A percentile compares a stretch with the other conserved stretches of the same genome.
These are phyloP conservation scores for Entophlyctis luteolus DNA, from an alignment of 192 early-diverging fungal genomes.

Conservation along the genomic window DNA sequence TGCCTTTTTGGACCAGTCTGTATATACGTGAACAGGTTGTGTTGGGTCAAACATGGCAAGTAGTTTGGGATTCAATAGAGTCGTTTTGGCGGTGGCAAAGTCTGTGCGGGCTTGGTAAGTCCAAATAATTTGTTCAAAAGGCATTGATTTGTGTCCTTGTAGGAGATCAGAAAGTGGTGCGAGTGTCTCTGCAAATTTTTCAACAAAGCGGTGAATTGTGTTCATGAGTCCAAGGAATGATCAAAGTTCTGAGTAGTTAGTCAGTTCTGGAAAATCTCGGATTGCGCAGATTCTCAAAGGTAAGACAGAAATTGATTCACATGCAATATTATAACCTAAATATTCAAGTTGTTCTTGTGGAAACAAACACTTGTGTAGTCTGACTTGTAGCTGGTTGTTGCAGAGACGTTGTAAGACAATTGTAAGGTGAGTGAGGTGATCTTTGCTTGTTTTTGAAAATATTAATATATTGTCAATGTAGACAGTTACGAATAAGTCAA, in stretches of 20 bases:
- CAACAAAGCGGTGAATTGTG: constrained; percentile 13
- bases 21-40: background rate
- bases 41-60: background rate
- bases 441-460: constrained; percentile 19
- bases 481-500: too few relatives aligned
- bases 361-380: constrained; percentile 15
- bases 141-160: background rate
- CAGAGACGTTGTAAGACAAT: constrained; percentile 6
- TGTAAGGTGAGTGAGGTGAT: constrained; percentile 6
- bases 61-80: background rate
- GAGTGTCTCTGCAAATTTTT: background rate
- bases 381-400: constrained; percentile 3
- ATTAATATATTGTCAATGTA: constrained; percentile 51
- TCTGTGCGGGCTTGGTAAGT: background rate
- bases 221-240: constrained; percentile 20
- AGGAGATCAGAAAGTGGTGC: constrained; percentile 19
- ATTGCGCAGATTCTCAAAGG: background rate
- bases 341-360: background rate
- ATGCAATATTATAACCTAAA: constrained; percentile 11
- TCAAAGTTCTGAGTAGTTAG: background rate
- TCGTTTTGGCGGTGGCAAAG: background rate
- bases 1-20: background rate
- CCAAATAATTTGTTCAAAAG: background rate
- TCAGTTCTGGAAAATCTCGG: background rate
- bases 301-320: background rate